Base-by-base conservation (phyloP, 2,329 filamentous ascomycete species). In the Neoscytalidium dimidiatum region DNA sequence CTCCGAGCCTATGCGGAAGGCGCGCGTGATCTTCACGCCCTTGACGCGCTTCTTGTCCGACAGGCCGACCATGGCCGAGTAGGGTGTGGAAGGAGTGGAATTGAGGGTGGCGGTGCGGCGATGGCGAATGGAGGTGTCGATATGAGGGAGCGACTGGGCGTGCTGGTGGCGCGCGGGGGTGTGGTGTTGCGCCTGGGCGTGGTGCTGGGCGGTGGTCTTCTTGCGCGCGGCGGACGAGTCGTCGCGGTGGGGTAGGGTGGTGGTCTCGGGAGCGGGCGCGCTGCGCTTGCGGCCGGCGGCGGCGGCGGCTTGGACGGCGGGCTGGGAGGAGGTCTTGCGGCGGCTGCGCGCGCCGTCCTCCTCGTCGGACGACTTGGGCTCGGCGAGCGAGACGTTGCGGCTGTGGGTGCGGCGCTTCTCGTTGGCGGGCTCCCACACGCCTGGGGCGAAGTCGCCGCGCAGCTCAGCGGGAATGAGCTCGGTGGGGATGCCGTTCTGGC, bases 31-130 rank as follows among this genome's bases (percentile, higher is more conserved):
- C 67, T 76, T 76, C 71, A 75, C 78, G 70, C 76, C 77, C 76
- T 79, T 78, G 69, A 86, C 82, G 69, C 84, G 83, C 75, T 86
- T 86, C 64, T 82, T 84, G 57, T 81, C 80, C 62, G 81, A 79
- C 64, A 83, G 80, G 62, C 84, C 83, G 63, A 84, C 83, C 84
- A 86, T 86, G 31, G 69, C 73, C n/a, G 58, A 21, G 41, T 52
- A 61, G 26, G 64, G 41, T 19, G 56, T 62, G 62, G 60, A 64
- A 44, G 63, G 58, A 43, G 35, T 60, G 61, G 52, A 52, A 19
- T 38, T 52, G 51, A 57, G 62, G n/a, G 51, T 48, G 11, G 62
- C 52, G 43, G 62, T 53, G 23, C 43, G 28, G 31, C 62, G 51
- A 31, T 53, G 51, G 51, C 51, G 41, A 43, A 13, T n/a, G 3